Evolutionary conservation across 495 filamentous ascomycete species (phyloP).

Genomic region (Xylaria castorea): DNA sequence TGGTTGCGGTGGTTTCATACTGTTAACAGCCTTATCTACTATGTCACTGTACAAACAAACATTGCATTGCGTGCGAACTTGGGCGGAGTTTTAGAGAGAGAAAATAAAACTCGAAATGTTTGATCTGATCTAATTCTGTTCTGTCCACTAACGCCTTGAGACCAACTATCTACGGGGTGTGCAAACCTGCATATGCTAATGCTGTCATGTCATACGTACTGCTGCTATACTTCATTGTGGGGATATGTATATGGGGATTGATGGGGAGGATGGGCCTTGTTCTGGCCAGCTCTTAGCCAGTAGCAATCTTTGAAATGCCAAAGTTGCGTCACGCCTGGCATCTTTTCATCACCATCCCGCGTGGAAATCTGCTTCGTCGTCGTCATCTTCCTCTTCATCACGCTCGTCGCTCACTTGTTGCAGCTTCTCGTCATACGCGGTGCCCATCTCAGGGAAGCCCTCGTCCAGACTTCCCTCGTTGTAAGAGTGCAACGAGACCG

Average conservation of each 20-base stretch:
- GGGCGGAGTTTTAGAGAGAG: constrained; percentile 17
- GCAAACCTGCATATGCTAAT: no score
- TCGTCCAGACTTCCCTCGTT: constrained; percentile 72
- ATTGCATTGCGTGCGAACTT: constrained; percentile 30
- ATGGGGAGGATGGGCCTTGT: background rate
- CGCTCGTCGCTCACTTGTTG: constrained; percentile 27
- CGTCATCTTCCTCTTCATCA: constrained; percentile 18
- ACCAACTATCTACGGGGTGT: background rate
- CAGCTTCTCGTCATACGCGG: constrained; percentile 60
- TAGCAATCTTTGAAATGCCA: background rate
- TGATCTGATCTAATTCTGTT: background rate
- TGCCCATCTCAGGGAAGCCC: constrained; percentile 65
- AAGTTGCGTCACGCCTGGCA: background rate
- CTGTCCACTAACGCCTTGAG: constrained; percentile 25
- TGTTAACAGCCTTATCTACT: constrained; percentile 19
- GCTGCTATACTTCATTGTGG: background rate
- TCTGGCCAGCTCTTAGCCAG: background rate
- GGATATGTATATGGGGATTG: background rate
- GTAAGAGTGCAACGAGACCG: constrained; percentile 78
- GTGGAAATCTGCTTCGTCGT: background rate
- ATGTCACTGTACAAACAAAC: constrained; percentile 31
- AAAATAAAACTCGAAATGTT: constrained; percentile 1
- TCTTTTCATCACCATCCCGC: constrained; percentile 1
- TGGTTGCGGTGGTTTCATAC: constrained; percentile 18
- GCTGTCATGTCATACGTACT: background rate